phyloP scores from a whole-genome alignment of 2,329 filamentous ascomycete species.

The Hysterium pulicare region DNA sequence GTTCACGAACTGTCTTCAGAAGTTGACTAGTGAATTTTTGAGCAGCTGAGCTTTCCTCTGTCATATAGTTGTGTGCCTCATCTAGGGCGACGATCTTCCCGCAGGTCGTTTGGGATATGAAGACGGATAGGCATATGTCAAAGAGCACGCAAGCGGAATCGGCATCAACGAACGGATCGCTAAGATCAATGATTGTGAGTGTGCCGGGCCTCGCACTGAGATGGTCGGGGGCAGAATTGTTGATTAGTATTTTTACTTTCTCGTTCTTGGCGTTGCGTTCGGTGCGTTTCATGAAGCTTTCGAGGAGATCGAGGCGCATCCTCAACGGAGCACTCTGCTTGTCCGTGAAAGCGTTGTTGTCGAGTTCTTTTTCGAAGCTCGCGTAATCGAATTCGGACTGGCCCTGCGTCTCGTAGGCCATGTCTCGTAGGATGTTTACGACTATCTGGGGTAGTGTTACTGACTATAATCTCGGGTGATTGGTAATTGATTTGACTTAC shows the following conservation, averaged over 20 bases:
- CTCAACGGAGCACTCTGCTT: conserved; percentile 55
- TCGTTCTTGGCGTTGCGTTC: too few relatives aligned
- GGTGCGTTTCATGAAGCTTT: conserved; percentile 60
- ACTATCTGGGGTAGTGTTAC: conserved; percentile 1
- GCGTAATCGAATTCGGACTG: conserved; percentile 51
- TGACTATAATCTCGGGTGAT: not conserved
- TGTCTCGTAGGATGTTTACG: conserved; percentile 14
- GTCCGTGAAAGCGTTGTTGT: conserved; percentile 39
- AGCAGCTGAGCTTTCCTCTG: conserved; percentile 48
- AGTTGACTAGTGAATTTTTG: conserved; percentile 61
- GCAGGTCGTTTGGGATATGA: conserved; percentile 48
- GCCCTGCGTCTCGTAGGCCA: conserved; percentile 20
- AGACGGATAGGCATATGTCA: conserved; percentile 66
- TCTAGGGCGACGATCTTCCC: conserved; percentile 66
- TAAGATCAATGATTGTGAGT: conserved; percentile 68
- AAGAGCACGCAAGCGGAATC: conserved; percentile 69
- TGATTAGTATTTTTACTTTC: not conserved
- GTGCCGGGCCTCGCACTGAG: conserved; percentile 41
- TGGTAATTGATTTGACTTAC: conserved; percentile 5
- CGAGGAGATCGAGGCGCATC: conserved; percentile 59
- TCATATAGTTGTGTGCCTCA: conserved; percentile 76
- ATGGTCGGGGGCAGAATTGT: conserved; percentile 4
- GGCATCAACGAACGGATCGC: conserved; percentile 66
- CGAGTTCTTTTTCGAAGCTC: conserved; percentile 42
- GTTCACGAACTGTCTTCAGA: conserved; percentile 62